phyloP scores from a whole-genome alignment of 2,329 filamentous ascomycete species.

The Colletotrichum shisoi region DNA sequence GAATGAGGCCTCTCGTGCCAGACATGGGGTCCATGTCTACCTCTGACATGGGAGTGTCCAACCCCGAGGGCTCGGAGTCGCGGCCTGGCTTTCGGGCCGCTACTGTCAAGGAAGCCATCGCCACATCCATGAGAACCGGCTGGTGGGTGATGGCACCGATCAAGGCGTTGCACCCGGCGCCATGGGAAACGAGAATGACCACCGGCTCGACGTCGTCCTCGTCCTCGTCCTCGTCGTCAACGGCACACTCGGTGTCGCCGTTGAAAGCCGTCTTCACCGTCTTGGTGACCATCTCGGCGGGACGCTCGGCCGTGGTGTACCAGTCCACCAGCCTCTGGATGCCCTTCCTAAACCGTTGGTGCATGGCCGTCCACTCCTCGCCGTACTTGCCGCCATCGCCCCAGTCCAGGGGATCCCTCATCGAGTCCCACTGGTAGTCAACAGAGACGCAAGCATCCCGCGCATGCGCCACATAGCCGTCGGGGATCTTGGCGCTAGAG shows the following conservation, averaged over 20 bases:
- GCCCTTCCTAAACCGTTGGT: slow-evolving; percentile 83
- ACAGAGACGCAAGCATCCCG: slow-evolving; percentile 83
- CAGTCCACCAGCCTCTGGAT: slow-evolving; percentile 81
- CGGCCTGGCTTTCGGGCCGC: slow-evolving; percentile 69
- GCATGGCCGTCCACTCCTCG: slow-evolving; percentile 97
- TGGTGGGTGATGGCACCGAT: slow-evolving; percentile 92
- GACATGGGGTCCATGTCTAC: slow-evolving; percentile 29
- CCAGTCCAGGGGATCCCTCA: slow-evolving; percentile 79
- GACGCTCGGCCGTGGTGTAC: slow-evolving; percentile 70
- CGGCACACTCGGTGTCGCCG: slow-evolving; percentile 44
- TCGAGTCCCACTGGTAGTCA: slow-evolving; percentile 98
- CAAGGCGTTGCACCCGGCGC: slow-evolving; percentile 93
- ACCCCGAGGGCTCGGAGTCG: slow-evolving; percentile 43
- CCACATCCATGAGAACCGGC: slow-evolving; percentile 88
- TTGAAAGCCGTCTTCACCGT: slow-evolving; percentile 49
- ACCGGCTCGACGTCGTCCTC: slow-evolving; percentile 77
- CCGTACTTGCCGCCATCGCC: slow-evolving; percentile 86
- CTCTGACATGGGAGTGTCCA: slow-evolving; percentile 43
- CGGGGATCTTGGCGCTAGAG: slow-evolving; percentile 79
- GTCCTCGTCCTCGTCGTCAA: slow-evolving; percentile 64
- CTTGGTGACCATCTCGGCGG: slow-evolving; percentile 61
- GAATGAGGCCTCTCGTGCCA: slow-evolving; percentile 48
- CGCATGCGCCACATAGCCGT: slow-evolving; percentile 88
- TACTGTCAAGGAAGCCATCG: slow-evolving; percentile 90
- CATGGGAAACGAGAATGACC: slow-evolving; percentile 88